Percentiles rank a stretch among this genome's conserved stretches.
Conservation (phyloP, 169 alveolate genomes). For the Eimeria sp. region DNA sequence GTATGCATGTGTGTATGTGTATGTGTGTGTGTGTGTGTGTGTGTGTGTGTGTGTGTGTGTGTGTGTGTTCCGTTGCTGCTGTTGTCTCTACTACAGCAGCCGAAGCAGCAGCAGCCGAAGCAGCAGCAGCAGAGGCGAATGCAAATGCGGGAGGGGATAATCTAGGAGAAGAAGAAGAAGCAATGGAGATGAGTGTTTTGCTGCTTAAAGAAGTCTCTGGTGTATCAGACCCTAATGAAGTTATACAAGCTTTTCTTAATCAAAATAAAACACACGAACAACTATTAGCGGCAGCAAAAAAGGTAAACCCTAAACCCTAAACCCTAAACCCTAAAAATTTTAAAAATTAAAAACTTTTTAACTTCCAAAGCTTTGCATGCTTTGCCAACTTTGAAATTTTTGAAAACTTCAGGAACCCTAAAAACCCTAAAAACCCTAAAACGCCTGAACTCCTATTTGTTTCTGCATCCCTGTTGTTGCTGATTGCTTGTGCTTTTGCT, state of each 20-base stretch:
- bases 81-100: not conserved
- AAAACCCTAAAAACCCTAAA: not conserved
- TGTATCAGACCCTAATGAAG: too few species aligned
- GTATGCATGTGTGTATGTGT: too few species aligned
- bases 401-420: not conserved
- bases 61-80: not conserved
- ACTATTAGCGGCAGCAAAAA: not conserved
- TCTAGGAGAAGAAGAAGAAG: not conserved
- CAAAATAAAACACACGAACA: not conserved
- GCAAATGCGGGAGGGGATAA: not conserved
- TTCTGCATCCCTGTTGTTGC: not conserved
- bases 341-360: too few species aligned
- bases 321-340: not conserved
- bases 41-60: not conserved
- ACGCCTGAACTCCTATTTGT: not conserved
- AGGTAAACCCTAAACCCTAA: not conserved
- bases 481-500: too few species aligned
- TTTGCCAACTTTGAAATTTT: too few species aligned
- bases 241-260: not conserved
- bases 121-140: constrained; percentile 1
- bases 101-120: constrained; percentile 32
- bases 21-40: too few species aligned
- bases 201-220: not conserved
- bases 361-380: too few species aligned
- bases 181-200: not conserved